Base-by-base conservation (phyloP, 306 rosid genomes). In the Ochetophila trinervis region DNA sequence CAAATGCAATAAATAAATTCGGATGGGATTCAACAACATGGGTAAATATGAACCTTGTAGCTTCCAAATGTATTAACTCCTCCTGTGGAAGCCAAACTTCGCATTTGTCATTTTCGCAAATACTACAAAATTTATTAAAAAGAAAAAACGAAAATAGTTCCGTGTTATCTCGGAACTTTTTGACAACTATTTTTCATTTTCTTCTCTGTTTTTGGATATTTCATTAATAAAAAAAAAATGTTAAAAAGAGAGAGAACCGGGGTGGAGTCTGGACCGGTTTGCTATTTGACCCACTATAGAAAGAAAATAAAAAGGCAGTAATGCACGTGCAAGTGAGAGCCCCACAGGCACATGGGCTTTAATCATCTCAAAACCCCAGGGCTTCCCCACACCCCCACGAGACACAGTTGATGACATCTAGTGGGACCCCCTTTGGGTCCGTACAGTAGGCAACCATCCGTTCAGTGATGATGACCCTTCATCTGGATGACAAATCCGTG, bases 321-420 rank as follows among this genome's bases (percentile, higher is more conserved):
- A 67, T 75, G 88, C 96, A 89, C 94, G 98, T 87, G 97, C 93
- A 82, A 2, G 79, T 57, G 79, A 74, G 79, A 57, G 83, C 75
- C 81, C 97, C 87, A 87, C 83, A 56, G 57, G 79, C 98, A 89
- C 96, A 93, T 87, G 91, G 84, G 78, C 79, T 75, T 70, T 76
- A 76, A 84, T 85, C 77, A 89, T 75, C 80, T 74, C 80, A 53
- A 72, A 51, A 57, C 60, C 53, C 48, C 51, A 56, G 78, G 82
- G 52, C 80, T 79, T 62, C 53, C 77, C 82, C 87, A 85, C 89
- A 81, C 89, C 79, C 83, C 79, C 88, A 64, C 84, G 69, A 74
- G 75, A 65, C 65, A 42, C 40, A 62, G 7, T 20, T 13, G 57
- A 60, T 70, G 74, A 37, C 81, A 74, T 82, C 81, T 67, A 9